Percentiles rank a stretch among this genome's conserved stretches.
Conservation (phyloP, 768 basidiomycete genomes). For the Pholiota molesta region DNA sequence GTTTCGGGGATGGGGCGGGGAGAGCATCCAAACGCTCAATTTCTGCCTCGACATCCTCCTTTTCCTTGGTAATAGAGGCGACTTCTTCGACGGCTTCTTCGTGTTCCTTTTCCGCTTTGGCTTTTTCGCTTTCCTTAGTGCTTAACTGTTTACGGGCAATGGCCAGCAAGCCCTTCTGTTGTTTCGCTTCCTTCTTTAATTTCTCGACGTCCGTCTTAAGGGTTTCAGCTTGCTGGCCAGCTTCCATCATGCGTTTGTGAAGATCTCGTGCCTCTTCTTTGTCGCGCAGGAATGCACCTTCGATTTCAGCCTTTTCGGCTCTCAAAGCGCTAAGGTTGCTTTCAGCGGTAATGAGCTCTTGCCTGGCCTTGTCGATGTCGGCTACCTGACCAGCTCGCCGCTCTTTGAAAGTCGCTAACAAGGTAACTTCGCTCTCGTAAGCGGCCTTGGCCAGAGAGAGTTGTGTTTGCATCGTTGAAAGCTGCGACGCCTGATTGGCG, state of each 20-base stretch:
- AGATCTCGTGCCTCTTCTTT: constrained; percentile 93
- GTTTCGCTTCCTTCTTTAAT: constrained; percentile 89
- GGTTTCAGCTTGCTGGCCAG: constrained; percentile 68
- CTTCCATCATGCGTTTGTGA: constrained; percentile 83
- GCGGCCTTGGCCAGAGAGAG: constrained; percentile 82
- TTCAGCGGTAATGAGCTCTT: constrained; percentile 87
- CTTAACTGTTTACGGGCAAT: constrained; percentile 94
- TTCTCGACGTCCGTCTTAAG: constrained; percentile 83
- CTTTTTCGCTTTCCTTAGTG: constrained; percentile 78
- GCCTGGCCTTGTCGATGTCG: constrained; percentile 70
- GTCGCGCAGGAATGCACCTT: constrained; percentile 83
- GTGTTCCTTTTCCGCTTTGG: constrained; percentile 71
- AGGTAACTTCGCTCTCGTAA: constrained; percentile 81
- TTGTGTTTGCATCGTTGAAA: constrained; percentile 82
- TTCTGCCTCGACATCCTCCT: constrained; percentile 55
- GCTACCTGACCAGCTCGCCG: constrained; percentile 66
- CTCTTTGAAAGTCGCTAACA: constrained; percentile 69
- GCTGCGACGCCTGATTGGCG: constrained; percentile 69
- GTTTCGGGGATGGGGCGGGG: constrained; percentile 24
- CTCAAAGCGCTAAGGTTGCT: constrained; percentile 88
- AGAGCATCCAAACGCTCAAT: constrained; percentile 31
- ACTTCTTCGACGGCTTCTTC: constrained; percentile 64
- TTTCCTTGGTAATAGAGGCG: constrained; percentile 54
- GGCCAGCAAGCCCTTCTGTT: constrained; percentile 93
- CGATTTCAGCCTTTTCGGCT: constrained; percentile 91